phyloP scores from a whole-genome alignment of 176 grass and related monocot species.

The Thalia dealbata region DNA sequence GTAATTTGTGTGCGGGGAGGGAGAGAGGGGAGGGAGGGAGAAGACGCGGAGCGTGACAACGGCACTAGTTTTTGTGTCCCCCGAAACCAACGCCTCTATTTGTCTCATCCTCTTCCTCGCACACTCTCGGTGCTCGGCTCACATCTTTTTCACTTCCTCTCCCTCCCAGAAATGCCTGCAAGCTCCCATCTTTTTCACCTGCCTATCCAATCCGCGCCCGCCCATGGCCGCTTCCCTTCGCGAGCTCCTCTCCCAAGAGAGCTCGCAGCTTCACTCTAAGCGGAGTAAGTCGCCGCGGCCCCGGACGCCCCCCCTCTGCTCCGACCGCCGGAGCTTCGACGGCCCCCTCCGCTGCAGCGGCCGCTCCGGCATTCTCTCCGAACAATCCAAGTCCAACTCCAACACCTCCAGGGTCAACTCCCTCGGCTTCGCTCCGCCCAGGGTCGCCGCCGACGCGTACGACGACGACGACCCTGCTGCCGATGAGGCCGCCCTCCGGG shows the following conservation, averaged over 20 bases:
- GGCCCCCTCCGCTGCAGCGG: conserved; percentile 1
- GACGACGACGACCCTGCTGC: background rate
- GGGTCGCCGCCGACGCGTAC: background rate
- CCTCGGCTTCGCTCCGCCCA: background rate
- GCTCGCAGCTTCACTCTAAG: conserved; percentile 7
- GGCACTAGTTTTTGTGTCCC: background rate
- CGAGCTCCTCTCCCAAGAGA: conserved; percentile 55
- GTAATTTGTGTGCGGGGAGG: background rate
- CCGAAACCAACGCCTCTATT: conserved; percentile 1
- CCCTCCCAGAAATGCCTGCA: background rate
- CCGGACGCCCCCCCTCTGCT: background rate
- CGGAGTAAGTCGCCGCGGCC: background rate
- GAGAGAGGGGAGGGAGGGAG: background rate
- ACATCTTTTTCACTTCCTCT: background rate
- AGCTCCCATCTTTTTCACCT: background rate
- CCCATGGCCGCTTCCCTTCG: conserved; percentile 45
- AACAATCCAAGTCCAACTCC: conserved; percentile 2
- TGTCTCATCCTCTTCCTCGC: background rate
- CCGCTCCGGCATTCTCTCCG: background rate
- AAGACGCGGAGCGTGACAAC: background rate
- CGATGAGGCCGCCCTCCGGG: conserved; percentile 21
- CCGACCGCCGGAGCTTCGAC: conserved; percentile 23
- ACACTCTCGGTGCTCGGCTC: background rate
- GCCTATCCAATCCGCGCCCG: background rate
- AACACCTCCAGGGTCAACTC: conserved; percentile 3